phyloP scores from a whole-genome alignment of 2,329 filamentous ascomycete genomes.

The Xylariales sp. region DNA sequence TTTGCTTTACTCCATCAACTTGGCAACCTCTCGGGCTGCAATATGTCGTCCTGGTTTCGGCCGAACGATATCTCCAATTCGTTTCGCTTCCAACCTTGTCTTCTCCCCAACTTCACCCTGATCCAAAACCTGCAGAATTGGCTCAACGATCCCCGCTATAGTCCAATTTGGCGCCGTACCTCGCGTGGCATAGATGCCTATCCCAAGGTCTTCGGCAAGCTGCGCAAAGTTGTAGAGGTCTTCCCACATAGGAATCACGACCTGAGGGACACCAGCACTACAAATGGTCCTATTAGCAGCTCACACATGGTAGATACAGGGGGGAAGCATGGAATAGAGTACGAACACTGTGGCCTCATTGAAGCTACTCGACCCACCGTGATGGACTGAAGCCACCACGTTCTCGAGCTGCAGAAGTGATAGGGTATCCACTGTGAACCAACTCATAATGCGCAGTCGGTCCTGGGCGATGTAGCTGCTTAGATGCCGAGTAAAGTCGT shows the following conservation, averaged over 20 bases:
- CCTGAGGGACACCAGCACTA: conserved; percentile 8
- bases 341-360: conserved; percentile 9
- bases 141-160: conserved; percentile 23
- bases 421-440: conserved; percentile 4
- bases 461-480: too few relatives aligned
- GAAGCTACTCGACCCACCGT: conserved; percentile 8
- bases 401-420: conserved; percentile 5
- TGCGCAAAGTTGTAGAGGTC: conserved; percentile 9
- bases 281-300: not conserved
- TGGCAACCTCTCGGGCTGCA: conserved; percentile 4
- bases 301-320: too few relatives aligned
- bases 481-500: too few relatives aligned
- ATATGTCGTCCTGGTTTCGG: conserved; percentile 3
- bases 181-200: conserved; percentile 6
- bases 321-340: too few relatives aligned
- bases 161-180: conserved; percentile 14
- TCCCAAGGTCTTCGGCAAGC: conserved; percentile 6
- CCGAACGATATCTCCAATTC: not conserved
- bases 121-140: conserved; percentile 4
- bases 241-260: conserved; percentile 6
- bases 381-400: conserved; percentile 7
- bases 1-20: too few relatives aligned
- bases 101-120: not conserved
- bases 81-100: not conserved
- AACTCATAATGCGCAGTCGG: not conserved